These are phyloP conservation scores for Odonthalia washingtoniensis DNA, from an alignment of 31 red algal species.

Conservation along the genomic window DNA sequence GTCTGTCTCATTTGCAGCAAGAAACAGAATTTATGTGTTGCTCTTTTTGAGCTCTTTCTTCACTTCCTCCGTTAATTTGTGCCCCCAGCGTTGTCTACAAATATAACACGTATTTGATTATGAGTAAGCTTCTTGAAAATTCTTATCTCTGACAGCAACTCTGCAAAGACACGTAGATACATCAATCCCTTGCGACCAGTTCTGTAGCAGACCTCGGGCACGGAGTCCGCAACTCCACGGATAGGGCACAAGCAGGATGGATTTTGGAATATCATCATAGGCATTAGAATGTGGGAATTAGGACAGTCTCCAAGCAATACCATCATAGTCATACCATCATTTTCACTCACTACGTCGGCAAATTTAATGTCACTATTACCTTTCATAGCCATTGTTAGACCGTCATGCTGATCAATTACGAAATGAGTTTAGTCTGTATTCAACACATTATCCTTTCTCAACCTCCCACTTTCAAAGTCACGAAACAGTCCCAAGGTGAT, in stretches of 20 bases:
- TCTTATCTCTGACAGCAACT: background rate
- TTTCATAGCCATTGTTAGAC: background rate
- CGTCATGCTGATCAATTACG: background rate
- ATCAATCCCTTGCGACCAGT: background rate
- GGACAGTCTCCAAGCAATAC: background rate
- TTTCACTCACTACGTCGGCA: too few species aligned
- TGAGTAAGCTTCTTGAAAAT: background rate
- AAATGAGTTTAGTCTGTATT: constrained; percentile 22
- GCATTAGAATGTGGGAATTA: background rate
- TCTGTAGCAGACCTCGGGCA: background rate
- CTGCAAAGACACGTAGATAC: background rate
- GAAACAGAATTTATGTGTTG: background rate
- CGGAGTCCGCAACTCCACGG: background rate
- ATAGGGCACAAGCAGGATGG: background rate
- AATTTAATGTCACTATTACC: constrained; percentile 14
- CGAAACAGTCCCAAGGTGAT: constrained; percentile 24
- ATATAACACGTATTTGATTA: background rate
- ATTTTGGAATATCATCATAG: constrained; percentile 27
- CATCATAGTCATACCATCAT: constrained; percentile 33
- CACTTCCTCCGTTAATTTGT: background rate
- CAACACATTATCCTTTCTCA: background rate
- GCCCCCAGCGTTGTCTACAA: background rate
- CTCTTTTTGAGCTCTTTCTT: background rate
- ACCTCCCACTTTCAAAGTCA: background rate
- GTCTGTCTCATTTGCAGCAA: constrained; percentile 16